phyloP scores from a whole-genome alignment of 352 stramenopile genomes.

The Globisporangium polare region DNA sequence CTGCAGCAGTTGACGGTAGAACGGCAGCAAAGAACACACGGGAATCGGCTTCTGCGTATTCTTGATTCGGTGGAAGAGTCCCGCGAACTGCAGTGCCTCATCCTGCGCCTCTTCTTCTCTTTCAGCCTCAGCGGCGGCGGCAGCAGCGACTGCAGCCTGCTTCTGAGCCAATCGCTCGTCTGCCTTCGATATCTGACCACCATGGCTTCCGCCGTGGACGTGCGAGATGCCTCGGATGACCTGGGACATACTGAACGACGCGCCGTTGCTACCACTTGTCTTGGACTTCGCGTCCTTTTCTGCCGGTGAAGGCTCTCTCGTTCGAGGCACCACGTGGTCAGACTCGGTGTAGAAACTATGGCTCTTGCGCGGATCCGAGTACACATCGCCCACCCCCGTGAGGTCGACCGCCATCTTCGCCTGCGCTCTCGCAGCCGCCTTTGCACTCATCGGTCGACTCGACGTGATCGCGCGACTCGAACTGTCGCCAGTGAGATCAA shows the following conservation, averaged over 20 bases:
- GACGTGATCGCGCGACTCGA: background rate
- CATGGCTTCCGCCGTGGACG: conserved; percentile 25
- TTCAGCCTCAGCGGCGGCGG: conserved; percentile 6
- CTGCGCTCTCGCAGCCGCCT: conserved; percentile 54
- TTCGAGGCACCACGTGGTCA: conserved; percentile 31
- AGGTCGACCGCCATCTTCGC: conserved; percentile 37
- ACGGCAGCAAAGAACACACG: conserved; percentile 67
- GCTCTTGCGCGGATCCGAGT: conserved; percentile 34
- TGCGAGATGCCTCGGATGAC: conserved; percentile 60
- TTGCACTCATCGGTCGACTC: conserved; percentile 49
- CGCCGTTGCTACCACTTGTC: background rate
- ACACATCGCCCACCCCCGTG: conserved; percentile 33
- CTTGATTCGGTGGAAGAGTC: conserved; percentile 81
- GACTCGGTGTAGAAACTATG: conserved; percentile 79
- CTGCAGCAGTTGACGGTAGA: conserved; percentile 80
- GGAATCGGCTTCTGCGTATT: conserved; percentile 71
- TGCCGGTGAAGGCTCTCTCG: conserved; percentile 16
- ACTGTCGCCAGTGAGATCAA: conserved; percentile 13
- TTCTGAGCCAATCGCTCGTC: conserved; percentile 1
- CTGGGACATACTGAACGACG: conserved; percentile 56
- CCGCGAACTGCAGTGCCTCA: conserved; percentile 43
- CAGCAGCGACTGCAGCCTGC: conserved; percentile 1
- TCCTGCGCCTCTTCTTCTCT: conserved; percentile 57
- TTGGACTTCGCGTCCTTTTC: conserved; percentile 31
- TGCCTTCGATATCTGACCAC: background rate